Percentiles rank a stretch among this genome's conserved stretches.
These are phyloP conservation scores for Colletotrichum coccodes DNA, from an alignment of 2,329 filamentous ascomycete species.

Conservation along the genomic window DNA sequence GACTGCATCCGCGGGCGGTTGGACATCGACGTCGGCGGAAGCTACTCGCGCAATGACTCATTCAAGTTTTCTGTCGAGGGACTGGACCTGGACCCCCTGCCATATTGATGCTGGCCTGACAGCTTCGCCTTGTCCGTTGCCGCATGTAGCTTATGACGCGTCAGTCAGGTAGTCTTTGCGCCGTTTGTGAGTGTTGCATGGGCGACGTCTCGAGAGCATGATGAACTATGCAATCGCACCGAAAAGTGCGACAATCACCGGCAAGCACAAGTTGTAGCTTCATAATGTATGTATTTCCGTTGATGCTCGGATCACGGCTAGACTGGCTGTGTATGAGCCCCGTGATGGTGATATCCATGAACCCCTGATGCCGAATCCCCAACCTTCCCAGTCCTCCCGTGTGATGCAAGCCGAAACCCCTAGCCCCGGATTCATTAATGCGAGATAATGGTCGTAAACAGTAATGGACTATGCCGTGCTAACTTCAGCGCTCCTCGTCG, in stretches of 20 bases:
- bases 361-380: background rate
- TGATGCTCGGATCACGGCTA: conserved; percentile 8
- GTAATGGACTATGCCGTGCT: background rate
- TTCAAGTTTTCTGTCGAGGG: conserved; percentile 71
- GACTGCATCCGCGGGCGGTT: conserved; percentile 85
- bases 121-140: background rate
- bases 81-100: conserved; percentile 66
- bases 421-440: conserved; percentile 12
- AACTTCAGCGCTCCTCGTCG: conserved; percentile 34
- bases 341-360: conserved; percentile 23
- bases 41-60: conserved; percentile 78
- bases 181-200: background rate
- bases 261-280: background rate
- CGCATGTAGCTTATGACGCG: background rate
- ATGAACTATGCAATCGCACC: background rate
- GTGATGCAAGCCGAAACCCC: conserved; percentile 13
- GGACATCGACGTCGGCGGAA: conserved; percentile 86
- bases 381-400: background rate
- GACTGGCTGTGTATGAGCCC: conserved; percentile 1
- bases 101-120: conserved; percentile 50
- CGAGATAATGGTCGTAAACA: conserved; percentile 17
- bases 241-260: background rate
- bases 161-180: background rate
- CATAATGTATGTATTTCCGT: conserved; percentile 26
- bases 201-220: background rate